These are phyloP conservation scores for Hypoxylon sp. DNA, from an alignment of 2,329 filamentous ascomycete species.

Conservation along the genomic window DNA sequence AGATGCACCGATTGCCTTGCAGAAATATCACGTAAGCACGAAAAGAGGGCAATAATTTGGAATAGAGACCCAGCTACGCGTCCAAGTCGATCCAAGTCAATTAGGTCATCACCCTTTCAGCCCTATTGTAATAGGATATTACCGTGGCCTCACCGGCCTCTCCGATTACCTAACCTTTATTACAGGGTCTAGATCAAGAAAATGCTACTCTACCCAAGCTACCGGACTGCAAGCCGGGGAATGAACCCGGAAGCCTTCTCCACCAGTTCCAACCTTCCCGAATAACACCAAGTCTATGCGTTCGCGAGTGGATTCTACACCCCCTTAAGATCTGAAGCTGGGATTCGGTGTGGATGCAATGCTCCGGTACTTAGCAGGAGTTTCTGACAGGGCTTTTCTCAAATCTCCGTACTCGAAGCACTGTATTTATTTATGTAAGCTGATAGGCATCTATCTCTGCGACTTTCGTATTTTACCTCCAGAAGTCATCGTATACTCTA, in stretches of 20 bases:
- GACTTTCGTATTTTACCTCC: not conserved
- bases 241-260: not conserved
- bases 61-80: not conserved
- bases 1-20: not conserved
- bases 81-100: not conserved
- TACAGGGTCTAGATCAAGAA: not conserved
- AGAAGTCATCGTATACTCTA: constrained; percentile 4
- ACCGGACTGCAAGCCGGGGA: not conserved
- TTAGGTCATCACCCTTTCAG: constrained; percentile 3
- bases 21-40: not conserved
- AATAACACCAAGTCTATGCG: not conserved
- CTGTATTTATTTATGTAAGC: constrained; percentile 22
- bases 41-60: not conserved
- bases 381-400: not conserved
- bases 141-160: not conserved
- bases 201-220: constrained; percentile 6
- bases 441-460: not conserved
- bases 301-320: not conserved
- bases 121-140: constrained; percentile 1
- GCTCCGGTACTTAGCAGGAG: not conserved
- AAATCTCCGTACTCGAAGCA: not conserved
- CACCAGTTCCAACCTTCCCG: not conserved
- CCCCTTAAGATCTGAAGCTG: constrained; percentile 13
- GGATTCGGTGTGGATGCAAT: not conserved
- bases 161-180: not conserved